These are phyloP conservation scores for Rubia peregrina DNA, from an alignment of 305 asterid species.

Conservation along the genomic window DNA sequence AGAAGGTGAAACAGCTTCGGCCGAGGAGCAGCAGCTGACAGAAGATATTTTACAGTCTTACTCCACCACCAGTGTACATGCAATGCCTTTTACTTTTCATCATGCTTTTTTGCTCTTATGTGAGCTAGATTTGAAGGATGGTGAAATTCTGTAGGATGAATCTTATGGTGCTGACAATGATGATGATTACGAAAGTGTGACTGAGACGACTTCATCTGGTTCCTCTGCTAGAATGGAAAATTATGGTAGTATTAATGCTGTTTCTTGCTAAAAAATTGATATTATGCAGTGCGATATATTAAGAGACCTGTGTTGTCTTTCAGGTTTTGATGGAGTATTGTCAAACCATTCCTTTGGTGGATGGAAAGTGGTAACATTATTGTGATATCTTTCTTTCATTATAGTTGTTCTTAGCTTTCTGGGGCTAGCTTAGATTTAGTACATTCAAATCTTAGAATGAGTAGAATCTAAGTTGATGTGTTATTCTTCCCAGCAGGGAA, in stretches of 20 bases:
- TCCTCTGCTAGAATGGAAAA: conserved; percentile 40
- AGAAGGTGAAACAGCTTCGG: conserved; percentile 27
- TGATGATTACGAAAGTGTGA: conserved; percentile 36
- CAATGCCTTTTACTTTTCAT: background rate
- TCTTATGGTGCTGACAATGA: conserved; percentile 34
- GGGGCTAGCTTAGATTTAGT: background rate
- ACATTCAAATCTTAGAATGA: background rate
- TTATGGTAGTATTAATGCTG: conserved; percentile 30
- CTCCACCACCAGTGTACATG: conserved; percentile 15
- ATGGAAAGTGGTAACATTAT: conserved; percentile 45
- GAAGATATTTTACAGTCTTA: conserved; percentile 9
- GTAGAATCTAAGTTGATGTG: background rate
- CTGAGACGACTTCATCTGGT: conserved; percentile 28
- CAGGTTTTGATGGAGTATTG: conserved; percentile 51
- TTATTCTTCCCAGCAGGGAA: background rate
- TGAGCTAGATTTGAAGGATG: conserved; percentile 1
- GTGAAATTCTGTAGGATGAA: conserved; percentile 46
- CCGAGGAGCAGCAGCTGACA: conserved; percentile 22
- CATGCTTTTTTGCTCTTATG: conserved; percentile 7
- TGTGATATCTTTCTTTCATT: conserved; percentile 6
- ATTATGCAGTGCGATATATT: background rate
- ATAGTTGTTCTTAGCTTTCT: background rate
- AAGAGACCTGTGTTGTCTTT: background rate
- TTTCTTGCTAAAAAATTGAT: background rate
- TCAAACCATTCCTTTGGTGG: conserved; percentile 35